Percentiles rank a stretch among this genome's conserved stretches.
Evolutionary conservation across 2,329 filamentous ascomycete genomes (phyloP).

Genomic region (Ophiostoma novo-ulmi): DNA sequence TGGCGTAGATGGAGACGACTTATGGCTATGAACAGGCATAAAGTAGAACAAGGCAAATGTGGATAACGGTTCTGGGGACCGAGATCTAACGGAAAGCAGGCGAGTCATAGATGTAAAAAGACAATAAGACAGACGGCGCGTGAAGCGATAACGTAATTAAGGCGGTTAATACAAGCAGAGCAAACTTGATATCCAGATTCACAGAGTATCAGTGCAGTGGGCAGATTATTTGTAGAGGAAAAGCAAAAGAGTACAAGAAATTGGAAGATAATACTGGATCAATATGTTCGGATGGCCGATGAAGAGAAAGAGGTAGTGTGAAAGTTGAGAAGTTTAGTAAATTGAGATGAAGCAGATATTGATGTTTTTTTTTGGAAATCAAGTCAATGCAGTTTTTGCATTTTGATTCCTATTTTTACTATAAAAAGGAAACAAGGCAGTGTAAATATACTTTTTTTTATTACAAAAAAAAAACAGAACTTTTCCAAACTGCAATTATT

Average conservation of each 20-base stretch:
- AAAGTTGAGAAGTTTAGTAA: background rate
- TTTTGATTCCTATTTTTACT: too few relatives aligned
- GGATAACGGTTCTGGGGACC: background rate
- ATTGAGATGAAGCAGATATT: background rate
- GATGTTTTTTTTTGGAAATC: background rate
- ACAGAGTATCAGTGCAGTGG: background rate
- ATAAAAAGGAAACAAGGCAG: too few relatives aligned
- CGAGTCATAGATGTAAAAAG: background rate
- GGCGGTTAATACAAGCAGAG: background rate
- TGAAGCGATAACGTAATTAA: background rate
- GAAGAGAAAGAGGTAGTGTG: background rate
- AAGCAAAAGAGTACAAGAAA: too few relatives aligned
- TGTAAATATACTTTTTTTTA: too few relatives aligned
- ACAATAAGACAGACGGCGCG: background rate
- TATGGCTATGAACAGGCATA: background rate
- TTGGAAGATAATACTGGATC: background rate
- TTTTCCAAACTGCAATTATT: too few relatives aligned
- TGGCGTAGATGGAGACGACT: background rate
- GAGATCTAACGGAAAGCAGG: background rate
- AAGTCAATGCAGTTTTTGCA: too few relatives aligned
- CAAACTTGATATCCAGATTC: background rate
- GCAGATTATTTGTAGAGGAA: background rate
- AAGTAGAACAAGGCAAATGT: constrained; percentile 1
- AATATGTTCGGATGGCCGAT: background rate
- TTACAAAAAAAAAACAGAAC: too few relatives aligned